phyloP scores from a whole-genome alignment of 148 eudicot species.

The Arctostaphylos glauca region DNA sequence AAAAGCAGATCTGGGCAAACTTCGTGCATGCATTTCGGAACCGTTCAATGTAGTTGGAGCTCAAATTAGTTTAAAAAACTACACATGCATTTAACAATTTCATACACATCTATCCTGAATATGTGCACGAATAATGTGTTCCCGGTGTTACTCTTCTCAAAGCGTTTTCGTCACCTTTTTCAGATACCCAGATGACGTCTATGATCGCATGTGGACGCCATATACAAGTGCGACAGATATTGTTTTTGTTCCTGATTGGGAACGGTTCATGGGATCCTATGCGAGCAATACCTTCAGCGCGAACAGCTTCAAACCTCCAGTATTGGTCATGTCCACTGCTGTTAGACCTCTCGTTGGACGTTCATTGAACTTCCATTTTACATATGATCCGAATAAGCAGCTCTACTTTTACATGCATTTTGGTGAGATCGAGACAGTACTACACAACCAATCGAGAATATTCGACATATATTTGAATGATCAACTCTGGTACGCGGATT shows the following conservation, averaged over 20 bases:
- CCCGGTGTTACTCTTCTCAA: too few species aligned
- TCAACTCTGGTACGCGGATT: neutral
- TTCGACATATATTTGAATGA: slow-evolving; percentile 30
- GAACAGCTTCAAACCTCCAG: slow-evolving; percentile 7
- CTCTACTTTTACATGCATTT: slow-evolving; percentile 32
- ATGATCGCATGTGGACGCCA: slow-evolving; percentile 39
- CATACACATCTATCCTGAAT: too few species aligned
- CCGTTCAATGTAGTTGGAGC: too few species aligned
- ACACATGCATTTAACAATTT: too few species aligned
- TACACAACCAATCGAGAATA: slow-evolving; percentile 26
- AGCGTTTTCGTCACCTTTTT: too few species aligned
- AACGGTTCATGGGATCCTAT: neutral
- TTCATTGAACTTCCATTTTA: neutral
- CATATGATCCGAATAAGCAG: neutral
- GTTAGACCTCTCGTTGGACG: neutral
- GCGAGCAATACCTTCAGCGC: neutral
- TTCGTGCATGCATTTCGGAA: too few species aligned
- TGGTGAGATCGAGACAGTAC: slow-evolving; percentile 33
- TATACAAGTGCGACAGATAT: too few species aligned
- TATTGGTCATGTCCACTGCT: slow-evolving; percentile 31
- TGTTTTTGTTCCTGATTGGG: neutral
- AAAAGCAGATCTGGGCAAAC: too few species aligned
- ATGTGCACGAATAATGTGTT: too few species aligned
- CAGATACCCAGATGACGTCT: slow-evolving; percentile 39
- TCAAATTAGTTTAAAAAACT: too few species aligned